Conservation (phyloP, 2,329 filamentous ascomycete genomes). For the Epichloe gansuensis region DNA sequence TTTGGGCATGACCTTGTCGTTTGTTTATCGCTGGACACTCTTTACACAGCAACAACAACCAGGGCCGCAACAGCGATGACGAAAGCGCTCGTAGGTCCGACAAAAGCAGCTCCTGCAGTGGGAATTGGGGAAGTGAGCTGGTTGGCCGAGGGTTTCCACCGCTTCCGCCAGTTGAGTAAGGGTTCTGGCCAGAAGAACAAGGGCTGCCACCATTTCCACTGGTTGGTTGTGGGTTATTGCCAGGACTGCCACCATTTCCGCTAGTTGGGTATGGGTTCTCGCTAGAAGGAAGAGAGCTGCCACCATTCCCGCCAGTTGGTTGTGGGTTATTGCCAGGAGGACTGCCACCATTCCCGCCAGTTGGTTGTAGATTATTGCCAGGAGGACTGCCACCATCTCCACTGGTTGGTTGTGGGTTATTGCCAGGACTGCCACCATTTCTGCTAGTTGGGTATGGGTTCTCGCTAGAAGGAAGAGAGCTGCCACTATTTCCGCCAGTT, state of each 20-base stretch:
- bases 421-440: no score
- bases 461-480: not conserved
- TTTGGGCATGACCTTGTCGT: not conserved
- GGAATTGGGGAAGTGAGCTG: not conserved
- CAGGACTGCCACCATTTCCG: no score
- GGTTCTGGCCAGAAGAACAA: not conserved
- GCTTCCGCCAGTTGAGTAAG: not conserved
- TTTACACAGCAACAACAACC: conserved; percentile 1
- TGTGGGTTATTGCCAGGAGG: not conserved
- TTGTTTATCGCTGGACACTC: not conserved
- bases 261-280: not conserved
- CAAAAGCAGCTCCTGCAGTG: conserved; percentile 1
- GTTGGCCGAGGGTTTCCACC: not conserved
- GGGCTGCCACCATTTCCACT: not conserved
- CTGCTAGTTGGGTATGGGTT: not conserved
- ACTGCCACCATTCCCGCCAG: not conserved
- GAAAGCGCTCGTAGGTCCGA: conserved; percentile 1
- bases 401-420: not conserved
- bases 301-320: not conserved
- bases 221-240: not conserved
- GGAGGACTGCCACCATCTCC: not conserved
- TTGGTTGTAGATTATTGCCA: not conserved
- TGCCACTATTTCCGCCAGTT: not conserved
- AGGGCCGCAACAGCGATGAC: conserved; percentile 3
- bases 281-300: not conserved